Conservation (phyloP, 2,329 filamentous ascomycete genomes). For the Thelonectria blattea region DNA sequence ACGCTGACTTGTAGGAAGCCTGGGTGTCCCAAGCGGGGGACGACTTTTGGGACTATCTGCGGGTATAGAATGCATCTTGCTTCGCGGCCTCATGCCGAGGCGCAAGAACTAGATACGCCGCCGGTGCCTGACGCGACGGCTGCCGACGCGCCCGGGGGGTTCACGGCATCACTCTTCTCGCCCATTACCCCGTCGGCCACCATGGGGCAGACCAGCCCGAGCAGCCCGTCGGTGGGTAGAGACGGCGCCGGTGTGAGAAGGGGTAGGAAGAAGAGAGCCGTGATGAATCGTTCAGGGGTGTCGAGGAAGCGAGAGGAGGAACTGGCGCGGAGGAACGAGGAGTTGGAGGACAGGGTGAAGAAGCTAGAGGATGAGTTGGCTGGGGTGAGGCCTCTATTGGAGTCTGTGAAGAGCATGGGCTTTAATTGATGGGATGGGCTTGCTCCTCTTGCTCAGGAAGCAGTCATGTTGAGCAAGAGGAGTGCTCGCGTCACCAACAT, state of each 20-base stretch:
- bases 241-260: background rate
- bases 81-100: background rate
- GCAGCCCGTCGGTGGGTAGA: slow-evolving; percentile 29
- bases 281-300: background rate
- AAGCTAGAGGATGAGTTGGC: slow-evolving; percentile 23
- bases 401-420: background rate
- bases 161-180: background rate
- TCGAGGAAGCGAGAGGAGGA: slow-evolving; percentile 12
- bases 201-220: background rate
- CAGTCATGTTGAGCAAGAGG: too few species aligned
- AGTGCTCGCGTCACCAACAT: background rate
- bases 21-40: background rate
- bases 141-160: background rate
- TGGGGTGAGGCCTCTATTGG: background rate
- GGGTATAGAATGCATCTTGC: background rate
- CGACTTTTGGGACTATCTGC: background rate
- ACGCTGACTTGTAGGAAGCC: background rate
- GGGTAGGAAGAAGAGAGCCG: background rate
- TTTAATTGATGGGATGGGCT: background rate
- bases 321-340: slow-evolving; percentile 8
- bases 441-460: background rate
- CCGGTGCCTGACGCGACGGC: too few species aligned
- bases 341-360: slow-evolving; percentile 23
- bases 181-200: slow-evolving; percentile 10
- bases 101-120: background rate